A percentile compares a stretch with the other conserved stretches of the same genome.
phyloP scores from a whole-genome alignment of 805 yeast genomes.

The Candida corydali region DNA sequence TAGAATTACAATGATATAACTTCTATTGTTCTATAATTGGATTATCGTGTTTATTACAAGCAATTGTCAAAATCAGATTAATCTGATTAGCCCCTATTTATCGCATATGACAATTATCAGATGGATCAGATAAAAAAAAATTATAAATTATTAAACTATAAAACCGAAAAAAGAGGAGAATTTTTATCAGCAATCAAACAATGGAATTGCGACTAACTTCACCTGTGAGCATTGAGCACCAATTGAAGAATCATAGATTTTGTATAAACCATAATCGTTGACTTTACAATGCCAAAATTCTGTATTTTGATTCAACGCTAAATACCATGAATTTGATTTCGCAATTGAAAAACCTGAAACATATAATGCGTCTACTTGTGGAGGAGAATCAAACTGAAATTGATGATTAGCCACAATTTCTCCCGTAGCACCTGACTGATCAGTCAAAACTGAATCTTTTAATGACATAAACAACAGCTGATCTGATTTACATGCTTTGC shows the following conservation, averaged over 20 bases:
- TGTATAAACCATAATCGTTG: slow-evolving; percentile 5
- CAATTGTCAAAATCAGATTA: too few species aligned
- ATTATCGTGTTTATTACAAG: too few species aligned
- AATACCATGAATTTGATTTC: slow-evolving; percentile 1
- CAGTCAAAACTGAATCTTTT: slow-evolving; percentile 43
- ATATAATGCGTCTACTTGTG: slow-evolving; percentile 8
- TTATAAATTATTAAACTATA: too few species aligned
- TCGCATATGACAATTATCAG: too few species aligned
- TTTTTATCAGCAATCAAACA: too few species aligned
- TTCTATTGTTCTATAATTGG: too few species aligned
- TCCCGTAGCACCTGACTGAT: slow-evolving; percentile 5
- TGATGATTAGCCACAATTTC: slow-evolving; percentile 9
- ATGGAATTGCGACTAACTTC: slow-evolving; percentile 3
- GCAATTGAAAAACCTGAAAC: slow-evolving; percentile 7
- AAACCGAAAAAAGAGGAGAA: neutral
- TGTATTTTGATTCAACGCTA: slow-evolving; percentile 6
- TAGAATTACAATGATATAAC: too few species aligned
- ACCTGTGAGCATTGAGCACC: slow-evolving; percentile 7
- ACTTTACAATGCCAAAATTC: slow-evolving; percentile 9
- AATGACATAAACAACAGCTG: slow-evolving; percentile 24
- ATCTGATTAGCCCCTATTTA: too few species aligned
- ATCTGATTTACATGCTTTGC: slow-evolving; percentile 2
- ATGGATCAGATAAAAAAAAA: too few species aligned
- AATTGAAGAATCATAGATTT: slow-evolving; percentile 8
- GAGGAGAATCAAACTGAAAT: slow-evolving; percentile 9